Evolutionary conservation across 495 filamentous ascomycete genomes (phyloP), one percentile per base, ranked within the genome.

Genomic region (Neurospora sp.): DNA sequence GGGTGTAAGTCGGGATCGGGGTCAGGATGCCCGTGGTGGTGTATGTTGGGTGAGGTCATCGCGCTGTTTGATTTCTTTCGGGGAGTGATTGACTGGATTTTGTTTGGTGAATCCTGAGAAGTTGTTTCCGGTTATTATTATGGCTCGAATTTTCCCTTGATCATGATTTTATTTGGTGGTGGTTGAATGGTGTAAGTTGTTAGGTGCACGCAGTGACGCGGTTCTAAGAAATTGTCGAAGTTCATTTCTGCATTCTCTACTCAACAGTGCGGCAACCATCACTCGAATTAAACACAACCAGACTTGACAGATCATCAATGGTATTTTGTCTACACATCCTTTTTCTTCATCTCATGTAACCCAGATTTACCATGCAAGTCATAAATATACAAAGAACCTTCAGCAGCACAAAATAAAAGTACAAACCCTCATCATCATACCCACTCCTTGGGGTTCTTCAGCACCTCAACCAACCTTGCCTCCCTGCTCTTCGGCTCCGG

Each of bases 401-500:
- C 37, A 35, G 2, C 48, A 46, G 37, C 59, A 31, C 12, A 46
- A 27, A 5, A 39, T n/a, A 20, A 3, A 10, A 3, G 3, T 27
- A 27, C 1, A 54, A 14, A 54, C 2, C 72, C 71, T 86, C 27
- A 62, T 62, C 54, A 62, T 62, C 54, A 97, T 74, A 96, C 93
- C 96, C 96, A 99, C 73, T 98, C 93, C 76, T 89, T 89, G 8
- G 96, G 96, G 76, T 92, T 88, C 84, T 88, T 90, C 77, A 99
- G 82, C 74, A 99, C 92, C 75, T 94, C 90, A 59, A 97, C 84
- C 69, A 98, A 83, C 75, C 89, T 83, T 79, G 92, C 89, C 82
- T 95, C 92, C 74, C 90, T 83, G 77, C 89, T 94, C 74, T 87
- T 90, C 81, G 88, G 92, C 82, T 88, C 88, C 39, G 91, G 90